Evolutionary conservation across 2,329 filamentous ascomycete genomes (phyloP), one percentile per base, ranked within the genome.

Genomic region (Phaeophleospora eucalypticola): DNA sequence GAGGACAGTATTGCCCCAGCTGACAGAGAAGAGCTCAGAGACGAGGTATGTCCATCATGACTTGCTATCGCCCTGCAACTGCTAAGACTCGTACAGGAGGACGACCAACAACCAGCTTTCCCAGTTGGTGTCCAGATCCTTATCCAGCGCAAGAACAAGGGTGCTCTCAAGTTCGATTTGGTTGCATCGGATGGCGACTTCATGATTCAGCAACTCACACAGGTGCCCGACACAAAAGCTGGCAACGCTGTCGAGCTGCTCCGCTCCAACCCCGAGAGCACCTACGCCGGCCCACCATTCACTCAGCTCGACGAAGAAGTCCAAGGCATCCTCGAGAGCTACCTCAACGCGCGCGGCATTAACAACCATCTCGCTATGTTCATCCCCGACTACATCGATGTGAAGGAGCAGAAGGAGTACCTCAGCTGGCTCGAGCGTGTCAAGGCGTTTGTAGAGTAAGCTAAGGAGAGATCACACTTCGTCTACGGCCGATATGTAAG

Each of bases 351-450:
- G 79, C 82, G 93, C 60, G 93, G 91, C 56, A 82, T 98, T 71
- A 89, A 91, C 64, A 83, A 86, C 60, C 81, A 84, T 49, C 80
- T 98, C 61, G 91, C 90, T 44, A 74, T 90, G 58, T 96, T 97
- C 70, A 84, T 95, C 36, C 89, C 90, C 32, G 90, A 97, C 69
- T 98, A 95, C 74, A 90, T 97, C 65, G 89, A 97, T 67, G 82
- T 87, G 72, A 98, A 98, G 84, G 93, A 98, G 81, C 91, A 97
- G 81, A 86, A 83, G 73, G 93, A 98, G 79, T 98, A 98, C 71
- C 75, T 94, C 52, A 75, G 79, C 57, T 98, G 94, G 93, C 75
- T 98, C 69, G 80, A 83, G 69, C 82, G 79, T 66, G 80, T 96
- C 71, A 93, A 91, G 82, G 75, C 72, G 54, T 96, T 97, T 65